phyloP scores from a whole-genome alignment of 768 basidiomycete species.

The Multifurca ochricompacta region DNA sequence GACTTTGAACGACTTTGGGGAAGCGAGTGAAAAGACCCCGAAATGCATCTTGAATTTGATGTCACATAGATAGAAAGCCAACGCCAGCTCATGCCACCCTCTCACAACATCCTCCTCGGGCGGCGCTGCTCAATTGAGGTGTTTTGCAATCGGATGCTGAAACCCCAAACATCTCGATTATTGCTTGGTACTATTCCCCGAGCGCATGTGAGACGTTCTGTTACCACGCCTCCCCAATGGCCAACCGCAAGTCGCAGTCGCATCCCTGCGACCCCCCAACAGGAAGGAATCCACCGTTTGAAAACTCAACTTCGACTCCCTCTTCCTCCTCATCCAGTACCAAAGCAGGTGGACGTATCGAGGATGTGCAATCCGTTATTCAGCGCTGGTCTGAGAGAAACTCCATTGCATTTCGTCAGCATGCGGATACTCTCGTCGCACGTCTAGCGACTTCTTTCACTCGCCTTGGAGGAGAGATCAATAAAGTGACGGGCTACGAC shows the following conservation, averaged over 20 bases:
- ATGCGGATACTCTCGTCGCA: constrained; percentile 51
- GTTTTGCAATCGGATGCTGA: constrained; percentile 10
- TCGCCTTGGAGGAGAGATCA: constrained; percentile 70
- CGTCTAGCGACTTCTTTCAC: constrained; percentile 55
- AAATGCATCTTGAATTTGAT: background rate
- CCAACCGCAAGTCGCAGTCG: background rate
- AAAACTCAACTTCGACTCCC: background rate
- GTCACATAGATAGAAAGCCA: too few relatives aligned
- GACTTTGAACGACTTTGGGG: too few relatives aligned
- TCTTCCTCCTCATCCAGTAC: background rate
- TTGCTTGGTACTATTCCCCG: background rate
- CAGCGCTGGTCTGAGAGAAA: constrained; percentile 39
- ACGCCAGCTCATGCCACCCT: background rate
- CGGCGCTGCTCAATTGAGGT: background rate
- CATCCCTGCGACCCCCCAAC: background rate
- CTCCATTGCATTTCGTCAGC: constrained; percentile 37
- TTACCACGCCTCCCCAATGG: background rate
- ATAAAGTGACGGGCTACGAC: constrained; percentile 86
- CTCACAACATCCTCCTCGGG: background rate
- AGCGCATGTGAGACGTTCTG: background rate
- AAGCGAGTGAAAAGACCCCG: background rate
- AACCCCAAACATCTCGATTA: background rate
- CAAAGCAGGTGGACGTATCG: background rate
- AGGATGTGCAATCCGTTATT: constrained; percentile 15
- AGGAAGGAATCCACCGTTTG: background rate